Evolutionary conservation across 2,329 filamentous ascomycete species (phyloP), one percentile per base, ranked within the genome.

Genomic region (Fusarium sp.): DNA sequence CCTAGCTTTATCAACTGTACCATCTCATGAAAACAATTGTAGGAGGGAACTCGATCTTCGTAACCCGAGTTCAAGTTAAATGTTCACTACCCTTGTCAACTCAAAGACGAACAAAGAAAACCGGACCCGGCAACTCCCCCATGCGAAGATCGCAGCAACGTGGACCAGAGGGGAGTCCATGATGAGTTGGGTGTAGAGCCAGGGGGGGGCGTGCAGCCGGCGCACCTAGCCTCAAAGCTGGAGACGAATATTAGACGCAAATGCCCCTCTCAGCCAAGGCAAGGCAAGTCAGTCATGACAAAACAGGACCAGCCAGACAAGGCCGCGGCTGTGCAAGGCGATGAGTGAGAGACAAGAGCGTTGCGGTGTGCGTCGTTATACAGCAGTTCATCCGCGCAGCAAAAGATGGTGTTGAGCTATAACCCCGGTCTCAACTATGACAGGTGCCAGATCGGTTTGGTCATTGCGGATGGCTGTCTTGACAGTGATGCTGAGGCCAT

Each of bases 101-200:
- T 56, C 52, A 42, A 64, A 60, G 42, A 42, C 31, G 58, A 66
- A 59, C 39, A 60, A 66, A 76, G 68, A 70, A 76, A 72, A 75
- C 67, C 63, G 75, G 75, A 70, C 60, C 72, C 66, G 76, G 72
- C 63, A 73, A 76, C 64, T 60, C 55, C 72, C 72, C 75, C 75
- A 76, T 74, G 74, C 65, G 73, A 77, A 77, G 76, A 77, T 77
- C 76, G 71, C 60, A 73, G 69, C 70, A 75, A 74, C 68, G 66
- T 73, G 59, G 72, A 60, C 55, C 51, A 59, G 70, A 69, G 57
- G 71, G 68, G 72, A 41, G 66, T 69, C 59, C 54, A 60, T 60
- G 63, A 55, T 68, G 73, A 67, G 55, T 60, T 73, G 73, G 73
- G 70, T 66, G 68, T 38, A 56, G 60, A 62, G 59, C 44, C 21